Evolutionary conservation across 2,329 filamentous ascomycete genomes (phyloP), one percentile per base, ranked within the genome.

Genomic region (Orbilia javanica): DNA sequence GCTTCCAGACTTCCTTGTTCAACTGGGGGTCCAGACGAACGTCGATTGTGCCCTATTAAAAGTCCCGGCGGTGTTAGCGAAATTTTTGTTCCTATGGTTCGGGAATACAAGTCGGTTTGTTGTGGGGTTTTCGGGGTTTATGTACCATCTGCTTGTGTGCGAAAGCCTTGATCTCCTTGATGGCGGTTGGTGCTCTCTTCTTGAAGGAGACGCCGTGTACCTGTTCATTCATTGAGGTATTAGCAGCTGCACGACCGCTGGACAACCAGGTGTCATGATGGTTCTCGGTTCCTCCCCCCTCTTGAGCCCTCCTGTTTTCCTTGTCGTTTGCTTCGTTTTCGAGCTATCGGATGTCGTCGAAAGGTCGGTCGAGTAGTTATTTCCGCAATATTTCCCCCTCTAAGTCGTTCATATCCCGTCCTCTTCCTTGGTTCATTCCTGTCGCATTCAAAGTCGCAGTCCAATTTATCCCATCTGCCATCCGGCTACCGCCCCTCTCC

Each of bases 1-100:
- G 89, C 88, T 99, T 96, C 96, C 96, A 99, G 86, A 99, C 95
- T 91, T 99, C 98, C 93, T 99, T 99, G 92, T 99, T 99, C 85
- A 99, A 89, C 88, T 96, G 92, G 85, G 96, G 96, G 90, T 99
- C 96, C 85, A 99, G 88, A 84, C 96, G 96, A 88, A 99, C 96
- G 86, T 99, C 96, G 84, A 89, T 87, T 88, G 96, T 99, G 86
- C 95, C 95, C 96, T 99, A 83, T n/a, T n/a, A n/a, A n/a, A n/a
- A n/a, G 78, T 52, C 25, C 13, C 8, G 79, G 81, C 83, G 27
- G 39, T 63, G 73, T 77, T 48, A 60, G 42, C 34, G 34, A 25
- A 7, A 25, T 11, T 44, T 27, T 15, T 57, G 6, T 31, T 22
- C n/a, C n/a, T n/a, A n/a, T n/a, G n/a, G n/a, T n/a, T n/a, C n/a